A percentile compares a stretch with the other conserved stretches of the same genome.
Evolutionary conservation across 768 basidiomycete genomes (phyloP).

Genomic region (Podaxis sp.): DNA sequence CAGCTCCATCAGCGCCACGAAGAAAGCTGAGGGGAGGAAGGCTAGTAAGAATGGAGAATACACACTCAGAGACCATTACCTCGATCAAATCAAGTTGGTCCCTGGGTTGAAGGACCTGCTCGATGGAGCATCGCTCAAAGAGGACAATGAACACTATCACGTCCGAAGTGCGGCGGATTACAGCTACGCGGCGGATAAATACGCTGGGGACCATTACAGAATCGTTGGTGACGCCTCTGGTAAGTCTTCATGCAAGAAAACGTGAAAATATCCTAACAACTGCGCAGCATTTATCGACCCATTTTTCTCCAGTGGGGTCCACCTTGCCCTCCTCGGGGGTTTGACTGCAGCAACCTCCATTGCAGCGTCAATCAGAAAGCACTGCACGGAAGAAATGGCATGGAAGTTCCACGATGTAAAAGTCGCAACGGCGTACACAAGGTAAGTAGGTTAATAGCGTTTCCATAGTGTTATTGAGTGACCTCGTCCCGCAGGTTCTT

Average conservation of each 20-base stretch:
- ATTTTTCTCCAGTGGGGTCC: conserved; percentile 57
- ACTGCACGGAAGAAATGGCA: conserved; percentile 30
- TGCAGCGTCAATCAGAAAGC: conserved; percentile 29
- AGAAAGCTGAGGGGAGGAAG: conserved; percentile 24
- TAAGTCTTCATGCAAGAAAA: conserved; percentile 6
- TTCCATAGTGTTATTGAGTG: not conserved
- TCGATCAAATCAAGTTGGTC: conserved; percentile 27
- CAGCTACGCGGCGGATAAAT: conserved; percentile 32
- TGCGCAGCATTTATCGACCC: conserved; percentile 56
- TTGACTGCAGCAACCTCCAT: conserved; percentile 39
- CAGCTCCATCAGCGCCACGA: conserved; percentile 29
- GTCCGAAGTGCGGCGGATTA: conserved; percentile 34
- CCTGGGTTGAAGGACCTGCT: conserved; percentile 27
- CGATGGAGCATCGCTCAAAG: conserved; percentile 25
- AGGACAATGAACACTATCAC: conserved; percentile 16
- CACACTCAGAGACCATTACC: conserved; percentile 28
- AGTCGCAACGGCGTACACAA: conserved; percentile 34
- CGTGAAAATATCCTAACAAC: not conserved
- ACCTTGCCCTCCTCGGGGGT: conserved; percentile 38
- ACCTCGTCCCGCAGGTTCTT: conserved; percentile 33
- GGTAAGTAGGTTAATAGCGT: conserved; percentile 19
- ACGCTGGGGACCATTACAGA: conserved; percentile 33
- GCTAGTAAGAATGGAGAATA: conserved; percentile 13
- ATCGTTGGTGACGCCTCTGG: conserved; percentile 35
- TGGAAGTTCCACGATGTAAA: conserved; percentile 31